phyloP scores from a whole-genome alignment of 768 basidiomycete species.

The Epithele typhae region DNA sequence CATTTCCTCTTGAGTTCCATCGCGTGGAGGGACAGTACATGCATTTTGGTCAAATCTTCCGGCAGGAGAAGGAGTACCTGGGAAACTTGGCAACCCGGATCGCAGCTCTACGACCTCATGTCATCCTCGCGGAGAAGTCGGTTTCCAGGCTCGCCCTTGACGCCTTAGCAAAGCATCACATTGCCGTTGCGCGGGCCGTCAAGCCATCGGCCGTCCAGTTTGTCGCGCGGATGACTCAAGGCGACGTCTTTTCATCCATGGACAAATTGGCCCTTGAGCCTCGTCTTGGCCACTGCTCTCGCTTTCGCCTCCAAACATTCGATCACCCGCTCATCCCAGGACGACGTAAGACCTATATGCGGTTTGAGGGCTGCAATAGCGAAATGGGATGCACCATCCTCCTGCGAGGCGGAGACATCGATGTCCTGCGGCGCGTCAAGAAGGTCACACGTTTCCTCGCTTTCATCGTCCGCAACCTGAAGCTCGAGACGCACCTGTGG shows the following conservation, averaged over 20 bases:
- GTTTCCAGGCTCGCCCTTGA: conserved; percentile 91
- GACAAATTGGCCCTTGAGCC: conserved; percentile 90
- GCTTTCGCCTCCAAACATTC: conserved; percentile 87
- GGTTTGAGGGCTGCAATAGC: conserved; percentile 92
- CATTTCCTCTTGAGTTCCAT: conserved; percentile 92
- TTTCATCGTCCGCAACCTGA: conserved; percentile 89
- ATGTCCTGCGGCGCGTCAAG: conserved; percentile 81
- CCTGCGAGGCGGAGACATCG: conserved; percentile 80
- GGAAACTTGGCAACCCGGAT: conserved; percentile 85
- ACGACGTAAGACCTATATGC: conserved; percentile 92
- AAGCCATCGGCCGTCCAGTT: conserved; percentile 84
- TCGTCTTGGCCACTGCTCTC: conserved; percentile 80
- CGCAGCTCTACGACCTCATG: conserved; percentile 85
- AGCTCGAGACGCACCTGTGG: conserved; percentile 93
- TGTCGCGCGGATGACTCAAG: conserved; percentile 91
- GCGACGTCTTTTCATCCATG: conserved; percentile 93
- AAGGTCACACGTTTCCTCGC: conserved; percentile 89
- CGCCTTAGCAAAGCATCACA: conserved; percentile 75
- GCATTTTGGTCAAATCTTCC: conserved; percentile 84
- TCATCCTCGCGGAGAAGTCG: conserved; percentile 87
- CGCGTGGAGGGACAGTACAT: conserved; percentile 91
- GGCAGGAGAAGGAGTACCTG: conserved; percentile 92
- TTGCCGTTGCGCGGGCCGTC: conserved; percentile 87
- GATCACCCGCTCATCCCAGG: conserved; percentile 95
- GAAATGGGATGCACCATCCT: conserved; percentile 96